Evolutionary conservation across 768 basidiomycete genomes (phyloP), one percentile per base, ranked within the genome.

Genomic region (Kwoniella sp.): DNA sequence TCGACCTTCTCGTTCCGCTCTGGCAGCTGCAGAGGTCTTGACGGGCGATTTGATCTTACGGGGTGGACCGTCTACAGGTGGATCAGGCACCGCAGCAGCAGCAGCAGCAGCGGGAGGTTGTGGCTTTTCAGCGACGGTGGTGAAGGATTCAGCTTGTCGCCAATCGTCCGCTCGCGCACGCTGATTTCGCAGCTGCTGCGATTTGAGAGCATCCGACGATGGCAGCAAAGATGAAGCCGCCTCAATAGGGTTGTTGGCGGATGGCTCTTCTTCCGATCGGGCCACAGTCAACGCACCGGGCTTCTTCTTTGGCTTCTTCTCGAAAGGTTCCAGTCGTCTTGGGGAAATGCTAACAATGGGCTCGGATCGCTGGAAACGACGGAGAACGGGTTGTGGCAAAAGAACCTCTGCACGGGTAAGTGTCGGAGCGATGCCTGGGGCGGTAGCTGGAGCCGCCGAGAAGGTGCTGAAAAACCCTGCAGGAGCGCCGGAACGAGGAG

Each of bases 341-440:
- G 71, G 63, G 1, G 76, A 75, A 47, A 77, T 68, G 25, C 71
- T 73, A 55, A 78, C 75, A 11, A 73, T 64, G 12, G 75, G 69
- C 48, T 70, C 72, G 45, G 55, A 55, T 20, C 57, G 60, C 52
- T 63, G 58, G 52, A 57, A 58, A 5, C 69, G 72, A 26, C 66
- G 67, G 23, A 53, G 26, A 38, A 55, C 31, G 22, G 61, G 48
- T 23, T 67, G 68, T 13, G 76, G 73, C 17, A 81, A 41, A 28
- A 82, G 66, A 41, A 73, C 59, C 12, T 82, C 81, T 41, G 82
- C 74, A 0, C 76, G 65, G 1, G 73, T 79, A 15, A 81, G 69
- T 2, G 77, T 71, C 20, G 58, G 41, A 4, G 69, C 58, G 59
- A 73, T 72, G 25, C 80, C 57, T 20, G 34, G n/a, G 13, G 68